Evolutionary conservation across 176 grass and related monocot species (phyloP).

Genomic region (Carex littledalei): DNA sequence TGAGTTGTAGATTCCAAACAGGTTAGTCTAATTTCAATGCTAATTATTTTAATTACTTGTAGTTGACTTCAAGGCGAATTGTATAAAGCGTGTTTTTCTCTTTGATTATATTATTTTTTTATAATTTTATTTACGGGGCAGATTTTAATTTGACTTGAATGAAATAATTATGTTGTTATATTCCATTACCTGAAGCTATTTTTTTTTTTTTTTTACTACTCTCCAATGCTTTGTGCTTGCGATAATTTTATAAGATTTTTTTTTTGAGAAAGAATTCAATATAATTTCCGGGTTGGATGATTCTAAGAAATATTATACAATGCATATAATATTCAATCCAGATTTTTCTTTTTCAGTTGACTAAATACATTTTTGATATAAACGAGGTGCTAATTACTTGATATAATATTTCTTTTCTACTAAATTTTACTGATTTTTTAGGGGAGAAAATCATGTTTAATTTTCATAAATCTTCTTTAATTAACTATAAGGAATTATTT

Average conservation of each 20-base stretch:
- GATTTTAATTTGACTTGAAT: background rate
- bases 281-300: background rate
- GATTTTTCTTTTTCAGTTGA: background rate
- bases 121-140: background rate
- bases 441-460: background rate
- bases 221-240: too few species aligned
- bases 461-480: background rate
- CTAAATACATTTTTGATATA: background rate
- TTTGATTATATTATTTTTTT: background rate
- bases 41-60: background rate
- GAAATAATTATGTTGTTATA: background rate
- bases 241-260: too few species aligned
- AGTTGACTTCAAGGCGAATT: background rate
- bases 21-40: background rate
- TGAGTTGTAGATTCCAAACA: background rate
- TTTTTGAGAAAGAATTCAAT: background rate
- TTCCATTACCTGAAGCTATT: too few species aligned
- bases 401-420: background rate
- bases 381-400: background rate
- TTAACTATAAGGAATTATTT: background rate
- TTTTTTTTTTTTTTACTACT: too few species aligned
- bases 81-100: too few species aligned
- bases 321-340: background rate
- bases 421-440: background rate
- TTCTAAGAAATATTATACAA: background rate